A percentile compares a stretch with the other conserved stretches of the same genome.
phyloP scores from a whole-genome alignment of 78 protist genomes.

The Tieghemostelium lacteum region DNA sequence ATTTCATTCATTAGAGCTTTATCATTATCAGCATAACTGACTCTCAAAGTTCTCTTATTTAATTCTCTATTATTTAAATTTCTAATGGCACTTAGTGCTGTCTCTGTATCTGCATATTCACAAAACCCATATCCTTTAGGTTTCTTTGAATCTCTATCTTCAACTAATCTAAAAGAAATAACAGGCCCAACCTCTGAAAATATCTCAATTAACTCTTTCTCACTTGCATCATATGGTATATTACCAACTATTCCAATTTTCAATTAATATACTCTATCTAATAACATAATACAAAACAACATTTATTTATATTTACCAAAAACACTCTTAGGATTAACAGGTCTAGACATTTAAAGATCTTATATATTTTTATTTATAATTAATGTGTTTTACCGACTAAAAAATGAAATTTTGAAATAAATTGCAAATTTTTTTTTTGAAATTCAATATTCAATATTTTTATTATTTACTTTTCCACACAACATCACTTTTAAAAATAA shows the following conservation, averaged over 20 bases:
- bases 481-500: too few relatives aligned
- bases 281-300: too few relatives aligned
- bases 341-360: too few relatives aligned
- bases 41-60: conserved; percentile 64
- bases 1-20: conserved; percentile 56
- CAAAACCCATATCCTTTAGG: conserved; percentile 94
- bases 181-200: conserved; percentile 89
- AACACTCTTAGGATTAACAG: too few relatives aligned
- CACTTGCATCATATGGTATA: conserved; percentile 93
- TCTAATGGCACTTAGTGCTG: conserved; percentile 87
- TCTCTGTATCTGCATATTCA: conserved; percentile 88
- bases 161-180: conserved; percentile 85
- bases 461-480: too few relatives aligned
- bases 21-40: conserved; percentile 81
- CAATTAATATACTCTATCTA: too few relatives aligned
- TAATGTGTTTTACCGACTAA: too few relatives aligned
- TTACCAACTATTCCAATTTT: conserved; percentile 96
- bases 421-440: too few relatives aligned
- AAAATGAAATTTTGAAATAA: too few relatives aligned
- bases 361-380: too few relatives aligned
- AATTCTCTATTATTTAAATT: conserved; percentile 81
- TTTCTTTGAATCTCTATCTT: conserved; percentile 88
- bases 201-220: conserved; percentile 83
- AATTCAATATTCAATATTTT: too few relatives aligned
- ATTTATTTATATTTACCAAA: too few relatives aligned